These are phyloP conservation scores for Heteromeles arbutifolia DNA, from an alignment of 306 rosid species.

Conservation along the genomic window DNA sequence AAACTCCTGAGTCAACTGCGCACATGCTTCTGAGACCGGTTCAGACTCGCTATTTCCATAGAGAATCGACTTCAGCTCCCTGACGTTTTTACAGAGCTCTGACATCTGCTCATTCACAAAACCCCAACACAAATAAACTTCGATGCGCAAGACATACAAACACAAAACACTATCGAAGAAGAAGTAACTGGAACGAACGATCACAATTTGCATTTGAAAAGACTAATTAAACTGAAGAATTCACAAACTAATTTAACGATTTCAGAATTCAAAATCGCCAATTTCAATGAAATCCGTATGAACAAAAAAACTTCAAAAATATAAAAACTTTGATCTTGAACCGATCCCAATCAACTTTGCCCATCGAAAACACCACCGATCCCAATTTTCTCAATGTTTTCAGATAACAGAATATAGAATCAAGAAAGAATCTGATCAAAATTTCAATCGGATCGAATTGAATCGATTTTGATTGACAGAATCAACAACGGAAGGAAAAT, in stretches of 20 bases:
- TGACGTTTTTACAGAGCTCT: constrained; percentile 61
- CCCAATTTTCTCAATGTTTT: neutral
- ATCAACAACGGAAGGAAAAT: neutral
- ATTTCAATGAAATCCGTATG: neutral
- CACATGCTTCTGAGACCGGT: constrained; percentile 91
- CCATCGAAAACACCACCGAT: neutral
- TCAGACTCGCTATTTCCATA: constrained; percentile 95
- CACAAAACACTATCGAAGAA: no score
- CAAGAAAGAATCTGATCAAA: neutral
- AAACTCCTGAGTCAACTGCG: constrained; percentile 84
- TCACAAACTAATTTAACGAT: neutral
- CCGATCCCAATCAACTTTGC: neutral
- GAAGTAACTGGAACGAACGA: neutral
- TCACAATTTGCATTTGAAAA: neutral
- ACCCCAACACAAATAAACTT: constrained; percentile 24
- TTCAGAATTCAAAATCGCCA: neutral
- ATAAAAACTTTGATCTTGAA: neutral
- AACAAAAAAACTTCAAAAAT: neutral
- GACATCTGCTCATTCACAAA: constrained; percentile 43
- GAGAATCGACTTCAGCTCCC: constrained; percentile 85
- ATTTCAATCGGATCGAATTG: neutral
- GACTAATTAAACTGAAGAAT: no score
- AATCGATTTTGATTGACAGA: neutral
- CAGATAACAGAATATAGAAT: neutral
- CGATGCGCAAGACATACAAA: neutral